phyloP scores from a whole-genome alignment of 75 land plant genomes.

The Cryptomeria japonica region DNA sequence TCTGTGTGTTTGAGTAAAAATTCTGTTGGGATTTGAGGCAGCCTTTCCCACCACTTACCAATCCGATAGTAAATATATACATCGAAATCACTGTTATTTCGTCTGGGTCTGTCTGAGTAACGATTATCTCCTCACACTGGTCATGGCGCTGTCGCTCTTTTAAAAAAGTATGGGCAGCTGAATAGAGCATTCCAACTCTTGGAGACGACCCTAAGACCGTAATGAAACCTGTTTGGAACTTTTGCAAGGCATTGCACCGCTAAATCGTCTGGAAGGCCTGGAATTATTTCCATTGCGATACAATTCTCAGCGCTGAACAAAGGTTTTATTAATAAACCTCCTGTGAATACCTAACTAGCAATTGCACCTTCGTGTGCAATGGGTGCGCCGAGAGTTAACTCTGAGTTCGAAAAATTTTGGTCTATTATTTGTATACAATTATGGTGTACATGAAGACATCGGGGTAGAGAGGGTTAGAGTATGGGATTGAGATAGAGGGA shows the following conservation, averaged over 20 bases:
- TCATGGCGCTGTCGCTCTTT: not conserved
- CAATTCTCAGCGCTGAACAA: too few relatives aligned
- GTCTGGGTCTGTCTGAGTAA: not conserved
- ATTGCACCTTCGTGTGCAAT: too few relatives aligned
- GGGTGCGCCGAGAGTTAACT: too few relatives aligned
- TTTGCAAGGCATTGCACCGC: slow-evolving; percentile 17
- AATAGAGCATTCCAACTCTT: slow-evolving; percentile 10
- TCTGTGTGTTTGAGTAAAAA: not conserved
- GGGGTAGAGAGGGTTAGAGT: too few relatives aligned
- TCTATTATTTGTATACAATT: too few relatives aligned
- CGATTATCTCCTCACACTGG: not conserved
- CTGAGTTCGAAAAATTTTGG: too few relatives aligned
- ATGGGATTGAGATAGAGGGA: too few relatives aligned
- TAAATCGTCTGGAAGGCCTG: slow-evolving; percentile 12
- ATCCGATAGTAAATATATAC: not conserved
- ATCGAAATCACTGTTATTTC: not conserved
- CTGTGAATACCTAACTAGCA: too few relatives aligned
- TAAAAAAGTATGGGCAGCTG: not conserved
- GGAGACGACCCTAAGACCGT: slow-evolving; percentile 5
- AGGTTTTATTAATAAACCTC: too few relatives aligned
- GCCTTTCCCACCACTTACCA: not conserved
- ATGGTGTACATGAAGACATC: too few relatives aligned
- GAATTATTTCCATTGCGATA: not conserved
- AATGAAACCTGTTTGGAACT: slow-evolving; percentile 11
- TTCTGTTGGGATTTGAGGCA: not conserved